Conservation (phyloP, 306 rosid species). For the Cucumis cinereus region DNA sequence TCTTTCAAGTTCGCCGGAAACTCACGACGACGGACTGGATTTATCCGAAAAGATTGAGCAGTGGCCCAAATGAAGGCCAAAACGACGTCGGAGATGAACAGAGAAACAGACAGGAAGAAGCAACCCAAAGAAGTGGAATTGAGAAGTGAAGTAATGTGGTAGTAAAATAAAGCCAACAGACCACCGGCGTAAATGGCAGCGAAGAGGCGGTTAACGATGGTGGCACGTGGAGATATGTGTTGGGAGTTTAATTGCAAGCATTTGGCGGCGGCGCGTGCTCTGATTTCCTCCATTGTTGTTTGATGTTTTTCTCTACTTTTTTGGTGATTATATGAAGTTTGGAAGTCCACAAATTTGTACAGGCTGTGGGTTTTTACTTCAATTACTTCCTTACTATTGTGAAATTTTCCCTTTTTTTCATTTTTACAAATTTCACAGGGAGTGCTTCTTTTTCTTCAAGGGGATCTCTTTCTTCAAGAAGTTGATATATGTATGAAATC, state of each 20-base stretch:
- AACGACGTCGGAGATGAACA: conserved; percentile 24
- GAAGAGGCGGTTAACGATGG: conserved; percentile 16
- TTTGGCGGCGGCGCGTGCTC: not conserved
- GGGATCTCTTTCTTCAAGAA: too few relatives aligned
- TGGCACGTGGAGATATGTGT: not conserved
- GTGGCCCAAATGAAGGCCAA: conserved; percentile 19
- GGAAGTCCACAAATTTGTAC: not conserved
- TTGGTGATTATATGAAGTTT: not conserved
- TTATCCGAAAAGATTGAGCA: conserved; percentile 19
- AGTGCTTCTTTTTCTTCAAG: too few relatives aligned
- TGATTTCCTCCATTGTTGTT: not conserved
- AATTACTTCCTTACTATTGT: not conserved
- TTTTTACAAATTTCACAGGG: too few relatives aligned
- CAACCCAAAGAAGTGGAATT: conserved; percentile 6
- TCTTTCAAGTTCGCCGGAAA: conserved; percentile 9
- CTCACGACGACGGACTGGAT: conserved; percentile 17
- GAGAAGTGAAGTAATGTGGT: conserved; percentile 13
- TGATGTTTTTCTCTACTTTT: not conserved
- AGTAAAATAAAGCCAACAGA: conserved; percentile 16
- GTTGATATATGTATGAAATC: too few relatives aligned
- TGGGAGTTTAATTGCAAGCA: conserved; percentile 13
- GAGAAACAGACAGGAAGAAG: conserved; percentile 14
- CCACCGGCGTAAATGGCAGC: conserved; percentile 14
- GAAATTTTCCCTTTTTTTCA: too few relatives aligned
- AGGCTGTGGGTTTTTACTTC: not conserved